Base-by-base conservation (phyloP, 1,284 basidiomycete species). In the Sporisorium reilianum region DNA sequence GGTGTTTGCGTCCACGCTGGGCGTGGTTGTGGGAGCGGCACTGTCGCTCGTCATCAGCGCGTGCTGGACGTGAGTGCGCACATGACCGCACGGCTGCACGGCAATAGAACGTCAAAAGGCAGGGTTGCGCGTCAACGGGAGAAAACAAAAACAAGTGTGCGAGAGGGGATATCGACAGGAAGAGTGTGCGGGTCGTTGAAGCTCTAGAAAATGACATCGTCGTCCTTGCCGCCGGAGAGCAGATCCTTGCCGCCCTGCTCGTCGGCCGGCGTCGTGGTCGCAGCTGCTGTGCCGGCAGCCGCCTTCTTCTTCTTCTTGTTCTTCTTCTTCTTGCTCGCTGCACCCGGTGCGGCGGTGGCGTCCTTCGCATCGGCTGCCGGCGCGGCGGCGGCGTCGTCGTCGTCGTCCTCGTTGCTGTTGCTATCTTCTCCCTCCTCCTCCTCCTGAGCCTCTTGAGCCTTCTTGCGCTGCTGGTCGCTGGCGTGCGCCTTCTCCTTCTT, bases 121-220 rank as follows among this genome's bases (percentile, higher is more conserved):
- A n/a, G 14, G 34, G 20, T 22, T 32, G 45, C 22, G 28, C 28
- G 20, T 44, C n/a, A n/a, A n/a, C n/a, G n/a, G n/a, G n/a, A 48
- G 51, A 18, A n/a, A 14, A 34, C 3, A 16, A 25, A 48, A 16
- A 25, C 6, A 10, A 40, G 38, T 41, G n/a, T 16, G 38, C 38
- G 38, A 14, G n/a, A 41, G n/a, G 9, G 10, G 38, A 41, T n/a
- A 20, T 41, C 18, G 38, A 34, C 23, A n/a, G 23, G 18, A 18
- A 16, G 18, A n/a, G n/a, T 5, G 28, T 18, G 18, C 16, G 25
- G 25, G 20, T 2, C 11, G 28, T 23, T 6, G n/a, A n/a, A n/a
- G n/a, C n/a, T n/a, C 49, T 55, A 84, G 64, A 84, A 84, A 53
- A 84, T 84, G 55, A 84, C 82, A 59, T 84, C 83, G 23, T 80